Evolutionary conservation across 2,329 filamentous ascomycete genomes (phyloP).

Genomic region (Exophiala aquamarina): DNA sequence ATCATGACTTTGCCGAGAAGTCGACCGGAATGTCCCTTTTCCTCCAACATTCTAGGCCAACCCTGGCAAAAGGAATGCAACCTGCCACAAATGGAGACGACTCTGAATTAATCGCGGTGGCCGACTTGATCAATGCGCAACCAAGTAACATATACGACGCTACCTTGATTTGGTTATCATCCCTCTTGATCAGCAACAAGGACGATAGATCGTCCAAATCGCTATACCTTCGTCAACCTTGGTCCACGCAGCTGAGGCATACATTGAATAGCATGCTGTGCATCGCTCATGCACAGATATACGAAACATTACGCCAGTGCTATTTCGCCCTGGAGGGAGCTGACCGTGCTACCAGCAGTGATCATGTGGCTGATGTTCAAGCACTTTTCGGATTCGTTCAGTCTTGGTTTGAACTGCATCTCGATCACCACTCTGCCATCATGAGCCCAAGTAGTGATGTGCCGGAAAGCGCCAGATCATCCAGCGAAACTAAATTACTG

Average conservation of each 20-base stretch:
- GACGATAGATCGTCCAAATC: constrained; percentile 33
- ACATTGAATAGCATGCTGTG: constrained; percentile 54
- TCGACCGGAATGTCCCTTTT: constrained; percentile 54
- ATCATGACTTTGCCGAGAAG: constrained; percentile 48
- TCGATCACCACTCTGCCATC: constrained; percentile 65
- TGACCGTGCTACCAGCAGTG: neutral
- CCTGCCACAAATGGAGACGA: constrained; percentile 42
- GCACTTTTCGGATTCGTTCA: constrained; percentile 41
- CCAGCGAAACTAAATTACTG: constrained; percentile 59
- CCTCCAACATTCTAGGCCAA: constrained; percentile 55
- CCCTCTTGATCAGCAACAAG: constrained; percentile 38
- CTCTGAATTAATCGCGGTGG: constrained; percentile 41
- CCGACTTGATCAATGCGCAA: constrained; percentile 45
- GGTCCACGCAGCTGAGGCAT: constrained; percentile 57
- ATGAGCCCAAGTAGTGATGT: constrained; percentile 61
- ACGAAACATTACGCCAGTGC: constrained; percentile 39
- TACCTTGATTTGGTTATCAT: constrained; percentile 54
- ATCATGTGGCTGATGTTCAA: constrained; percentile 7
- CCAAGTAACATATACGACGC: constrained; percentile 53
- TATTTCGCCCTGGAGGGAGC: constrained; percentile 20
- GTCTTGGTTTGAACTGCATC: constrained; percentile 65
- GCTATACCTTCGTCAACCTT: constrained; percentile 54
- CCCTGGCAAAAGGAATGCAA: constrained; percentile 38
- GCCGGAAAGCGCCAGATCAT: constrained; percentile 48
- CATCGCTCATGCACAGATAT: constrained; percentile 55